phyloP scores from a whole-genome alignment of 2,329 filamentous ascomycete genomes.

The Rhynchosporium agropyri region DNA sequence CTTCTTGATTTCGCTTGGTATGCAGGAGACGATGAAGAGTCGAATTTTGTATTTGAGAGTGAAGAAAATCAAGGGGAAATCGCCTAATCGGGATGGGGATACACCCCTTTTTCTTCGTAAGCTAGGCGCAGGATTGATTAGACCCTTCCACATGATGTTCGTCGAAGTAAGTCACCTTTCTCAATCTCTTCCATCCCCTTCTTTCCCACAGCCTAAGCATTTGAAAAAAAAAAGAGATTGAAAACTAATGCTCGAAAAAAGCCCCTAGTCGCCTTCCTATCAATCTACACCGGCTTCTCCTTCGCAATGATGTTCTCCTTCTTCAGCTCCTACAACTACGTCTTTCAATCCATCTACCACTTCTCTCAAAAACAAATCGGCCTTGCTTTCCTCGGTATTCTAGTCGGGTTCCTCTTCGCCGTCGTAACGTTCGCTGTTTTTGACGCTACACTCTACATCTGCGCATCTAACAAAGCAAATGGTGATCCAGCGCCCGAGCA shows the following conservation, averaged over 20 bases:
- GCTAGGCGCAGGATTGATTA: constrained; percentile 41
- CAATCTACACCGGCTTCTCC: constrained; percentile 53
- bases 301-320: constrained; percentile 58
- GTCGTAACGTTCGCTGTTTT: constrained; percentile 46
- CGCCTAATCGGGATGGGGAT: constrained; percentile 27
- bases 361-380: constrained; percentile 45
- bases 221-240: background rate
- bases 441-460: constrained; percentile 57
- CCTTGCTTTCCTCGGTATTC: constrained; percentile 36
- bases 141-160: constrained; percentile 61
- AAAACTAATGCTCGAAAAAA: constrained; percentile 41
- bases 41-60: constrained; percentile 32
- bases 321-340: constrained; percentile 57
- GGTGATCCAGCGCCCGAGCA: constrained; percentile 54
- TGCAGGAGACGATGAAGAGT: constrained; percentile 41
- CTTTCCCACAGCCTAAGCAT: no score
- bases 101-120: constrained; percentile 30
- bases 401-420: constrained; percentile 36
- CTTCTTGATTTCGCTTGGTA: constrained; percentile 46
- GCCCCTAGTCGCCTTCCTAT: constrained; percentile 53
- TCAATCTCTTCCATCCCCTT: constrained; percentile 41
- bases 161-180: constrained; percentile 51
- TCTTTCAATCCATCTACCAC: constrained; percentile 50
- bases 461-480: constrained; percentile 31
- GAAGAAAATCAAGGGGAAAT: constrained; percentile 42